Evolutionary conservation across 805 yeast species (phyloP).

Genomic region (Yarrowia deformans): DNA sequence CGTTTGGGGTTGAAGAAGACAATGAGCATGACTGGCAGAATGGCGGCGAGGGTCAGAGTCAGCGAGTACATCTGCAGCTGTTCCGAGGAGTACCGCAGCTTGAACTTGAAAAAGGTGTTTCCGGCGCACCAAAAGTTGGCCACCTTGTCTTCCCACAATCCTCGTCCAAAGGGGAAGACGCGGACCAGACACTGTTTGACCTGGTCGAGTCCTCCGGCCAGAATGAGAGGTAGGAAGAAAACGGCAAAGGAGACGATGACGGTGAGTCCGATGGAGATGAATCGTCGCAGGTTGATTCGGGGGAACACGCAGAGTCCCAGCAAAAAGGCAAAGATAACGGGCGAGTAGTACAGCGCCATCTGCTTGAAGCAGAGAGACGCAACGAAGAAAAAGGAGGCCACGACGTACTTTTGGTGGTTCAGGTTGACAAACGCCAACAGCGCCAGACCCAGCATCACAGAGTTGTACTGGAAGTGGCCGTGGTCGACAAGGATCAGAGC

Average conservation of each 20-base stretch:
- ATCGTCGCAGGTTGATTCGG: slow-evolving; percentile 61
- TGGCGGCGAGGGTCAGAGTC: slow-evolving; percentile 52
- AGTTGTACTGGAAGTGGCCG: slow-evolving; percentile 96
- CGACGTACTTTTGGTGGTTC: slow-evolving; percentile 64
- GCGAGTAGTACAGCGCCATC: slow-evolving; percentile 93
- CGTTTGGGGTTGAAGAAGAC: slow-evolving; percentile 60
- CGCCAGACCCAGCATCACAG: slow-evolving; percentile 91
- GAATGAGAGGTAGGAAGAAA: slow-evolving; percentile 66
- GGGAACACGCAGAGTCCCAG: slow-evolving; percentile 61
- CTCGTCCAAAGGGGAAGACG: slow-evolving; percentile 91
- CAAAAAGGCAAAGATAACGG: slow-evolving; percentile 82
- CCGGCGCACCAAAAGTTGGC: slow-evolving; percentile 98
- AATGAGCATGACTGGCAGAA: slow-evolving; percentile 63
- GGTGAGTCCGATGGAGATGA: slow-evolving; percentile 67
- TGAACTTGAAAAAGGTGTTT: slow-evolving; percentile 77
- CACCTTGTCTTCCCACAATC: slow-evolving; percentile 95
- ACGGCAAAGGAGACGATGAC: slow-evolving; percentile 63
- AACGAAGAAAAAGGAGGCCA: slow-evolving; percentile 81
- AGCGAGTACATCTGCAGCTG: slow-evolving; percentile 65
- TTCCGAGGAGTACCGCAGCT: slow-evolving; percentile 58
- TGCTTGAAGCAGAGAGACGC: slow-evolving; percentile 86
- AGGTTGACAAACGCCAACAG: slow-evolving; percentile 71
- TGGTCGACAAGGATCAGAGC: slow-evolving; percentile 85
- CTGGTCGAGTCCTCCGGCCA: slow-evolving; percentile 54
- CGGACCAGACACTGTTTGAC: slow-evolving; percentile 66